Evolutionary conservation across 371 early-diverging fungal species (phyloP), one percentile per base, ranked within the genome.

Genomic region (Fennellomyces sp.): DNA sequence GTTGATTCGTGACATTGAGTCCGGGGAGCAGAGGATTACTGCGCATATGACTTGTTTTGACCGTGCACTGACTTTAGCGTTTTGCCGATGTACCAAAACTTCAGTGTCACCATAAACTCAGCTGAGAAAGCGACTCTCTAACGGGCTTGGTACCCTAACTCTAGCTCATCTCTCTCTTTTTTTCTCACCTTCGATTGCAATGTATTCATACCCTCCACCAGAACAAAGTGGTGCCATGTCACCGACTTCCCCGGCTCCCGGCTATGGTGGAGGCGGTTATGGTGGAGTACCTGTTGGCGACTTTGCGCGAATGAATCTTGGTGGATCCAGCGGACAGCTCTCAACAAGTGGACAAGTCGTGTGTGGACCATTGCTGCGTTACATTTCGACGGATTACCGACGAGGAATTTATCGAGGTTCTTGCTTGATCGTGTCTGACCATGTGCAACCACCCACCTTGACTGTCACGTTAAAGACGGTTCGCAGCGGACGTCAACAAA

Each of bases 281-380:
- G 51, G 45, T 45, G 56, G 56, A 7, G 56, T 15, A 33, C 35
- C 35, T 48, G 15, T 54, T 33, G 54, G 55, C 6, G 61, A 61
- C 13, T 61, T 61, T 17, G 33, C 35, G 21, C 29, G 45, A 61
- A 45, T 61, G 61, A 61, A 47, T 52, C 17, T 61, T 10, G 30
- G 47, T 27, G 61, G 53, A 25, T 31, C 27, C 2, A 38, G 39
- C n/a, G 55, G 39, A 21, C 55, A 36, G n/a, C 21, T 45, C 0
- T 23, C 17, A 23, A 1, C 21, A 5, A 23, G 51, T 39, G 60
- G 56, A 3, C 25, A 67, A 2, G 65, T 76, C 2, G 41, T 73
- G 5, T 69, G 70, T 42, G 77, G 77, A 2, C 77, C 77, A 0
- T 31, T 76, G 6, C 54, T 76, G 21, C 67, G 70, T 13, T 76